Evolutionary conservation across 306 rosid genomes (phyloP).

Genomic region (Pachyrhizus erosus): DNA sequence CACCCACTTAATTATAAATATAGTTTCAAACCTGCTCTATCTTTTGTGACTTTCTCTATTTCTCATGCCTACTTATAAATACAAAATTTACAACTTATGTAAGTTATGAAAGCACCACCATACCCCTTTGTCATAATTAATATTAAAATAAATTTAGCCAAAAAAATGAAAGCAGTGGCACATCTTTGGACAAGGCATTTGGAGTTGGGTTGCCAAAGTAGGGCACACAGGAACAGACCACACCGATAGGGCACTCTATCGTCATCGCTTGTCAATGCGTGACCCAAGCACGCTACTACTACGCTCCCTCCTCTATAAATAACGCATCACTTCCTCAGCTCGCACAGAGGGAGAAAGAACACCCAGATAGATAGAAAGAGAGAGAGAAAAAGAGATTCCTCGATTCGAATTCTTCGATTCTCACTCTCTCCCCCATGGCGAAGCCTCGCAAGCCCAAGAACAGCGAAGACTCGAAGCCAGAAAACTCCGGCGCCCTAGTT

Average conservation of each 20-base stretch:
- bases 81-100: too few relatives aligned
- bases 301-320: constrained; percentile 30
- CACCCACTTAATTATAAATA: too few relatives aligned
- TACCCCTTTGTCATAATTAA: too few relatives aligned
- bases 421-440: constrained; percentile 58
- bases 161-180: background rate
- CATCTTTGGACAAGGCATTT: background rate
- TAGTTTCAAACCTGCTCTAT: too few relatives aligned
- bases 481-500: constrained; percentile 76
- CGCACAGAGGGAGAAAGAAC: background rate
- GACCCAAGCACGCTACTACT: constrained; percentile 3
- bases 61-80: too few relatives aligned
- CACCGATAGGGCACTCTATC: background rate
- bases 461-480: constrained; percentile 77
- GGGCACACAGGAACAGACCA: background rate
- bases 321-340: constrained; percentile 2
- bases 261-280: background rate
- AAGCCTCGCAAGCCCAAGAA: constrained; percentile 94
- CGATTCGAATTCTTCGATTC: background rate
- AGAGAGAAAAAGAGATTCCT: background rate
- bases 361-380: background rate
- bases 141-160: background rate
- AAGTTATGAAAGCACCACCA: too few relatives aligned
- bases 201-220: constrained; percentile 7
- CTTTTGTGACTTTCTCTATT: too few relatives aligned